Base-by-base conservation (phyloP, 768 basidiomycete species). In the Boletus coccyginus region DNA sequence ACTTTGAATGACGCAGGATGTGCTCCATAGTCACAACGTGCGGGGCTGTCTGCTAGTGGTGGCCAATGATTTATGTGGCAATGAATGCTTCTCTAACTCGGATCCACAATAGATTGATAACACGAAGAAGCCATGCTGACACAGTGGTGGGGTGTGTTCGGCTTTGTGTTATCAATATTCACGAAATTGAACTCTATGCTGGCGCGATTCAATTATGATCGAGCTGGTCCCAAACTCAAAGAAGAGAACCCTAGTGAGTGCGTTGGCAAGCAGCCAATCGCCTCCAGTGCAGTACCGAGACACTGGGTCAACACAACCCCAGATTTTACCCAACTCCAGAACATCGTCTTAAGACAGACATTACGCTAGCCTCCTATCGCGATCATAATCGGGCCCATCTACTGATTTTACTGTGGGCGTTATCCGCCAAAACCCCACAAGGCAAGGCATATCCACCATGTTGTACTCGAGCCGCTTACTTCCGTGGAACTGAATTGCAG, bases 1-100 rank as follows among this genome's bases (percentile, higher is more conserved):
- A 62, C 66, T 44, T 43, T n/a, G 55, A 42, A 19, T 46, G 49
- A 41, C 33, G 32, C 32, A 35, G 27, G 29, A 53, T 19, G 38
- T 38, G 32, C 19, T 31, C 52, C 62, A 65, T 58, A 4, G 4
- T 48, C 13, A 7, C 16, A 42, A n/a, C 3, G 5, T 24, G 43
- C 5, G 41, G 35, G 24, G 39, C 17, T 9, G 11, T 39, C 41
- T 17, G 11, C 44, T 9, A 24, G 14, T 12, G 17, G 38, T 17
- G 31, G 19, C 42, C 50, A 35, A 33, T n/a, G 24, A 17, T 50
- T 46, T 10, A 29, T 42, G 19, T 27, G 42, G n/a, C 33, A 32
- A 19, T 14, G 33, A 43, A 36, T 7, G 5, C 7, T 19, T 17
- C 12, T 49, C 54, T 52, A 38, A 44, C 36, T 49, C 46, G 14